Percentiles rank a stretch among this genome's conserved stretches.
Conservation (phyloP, 306 rosid genomes). For the Cucurbita pepo region DNA sequence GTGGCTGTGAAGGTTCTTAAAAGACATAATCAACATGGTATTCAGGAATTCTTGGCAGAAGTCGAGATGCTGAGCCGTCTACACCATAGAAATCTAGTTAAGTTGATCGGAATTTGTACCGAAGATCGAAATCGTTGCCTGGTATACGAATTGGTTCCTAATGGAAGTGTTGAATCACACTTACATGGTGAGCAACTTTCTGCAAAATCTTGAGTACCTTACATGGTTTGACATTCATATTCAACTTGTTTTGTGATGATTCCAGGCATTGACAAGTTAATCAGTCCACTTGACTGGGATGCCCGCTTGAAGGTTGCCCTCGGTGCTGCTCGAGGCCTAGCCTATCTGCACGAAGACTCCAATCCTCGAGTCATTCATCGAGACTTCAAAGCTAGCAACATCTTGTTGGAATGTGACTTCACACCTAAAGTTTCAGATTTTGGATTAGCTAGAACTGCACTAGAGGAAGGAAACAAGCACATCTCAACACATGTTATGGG, state of each 20-base stretch:
- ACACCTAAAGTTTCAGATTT: conserved; percentile 94
- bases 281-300: conserved; percentile 74
- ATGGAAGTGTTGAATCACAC: conserved; percentile 93
- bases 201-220: background rate
- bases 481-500: conserved; percentile 99
- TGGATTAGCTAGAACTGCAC: conserved; percentile 89
- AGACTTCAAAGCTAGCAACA: conserved; percentile 93
- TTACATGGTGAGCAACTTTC: conserved; percentile 49
- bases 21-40: conserved; percentile 72
- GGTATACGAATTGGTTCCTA: conserved; percentile 84
- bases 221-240: background rate
- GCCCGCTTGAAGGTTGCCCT: conserved; percentile 84
- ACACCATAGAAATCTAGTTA: conserved; percentile 90
- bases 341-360: conserved; percentile 92
- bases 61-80: conserved; percentile 95
- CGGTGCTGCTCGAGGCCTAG: conserved; percentile 88
- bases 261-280: conserved; percentile 74
- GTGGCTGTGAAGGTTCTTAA: conserved; percentile 92
- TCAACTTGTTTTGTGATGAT: background rate
- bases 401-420: conserved; percentile 71
- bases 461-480: conserved; percentile 76
- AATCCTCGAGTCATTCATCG: conserved; percentile 91
- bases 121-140: conserved; percentile 78
- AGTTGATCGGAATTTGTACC: conserved; percentile 68
- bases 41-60: conserved; percentile 92